These are phyloP conservation scores for Macrophomina pseudophaseolina DNA, from an alignment of 2,329 filamentous ascomycete species.

Conservation along the genomic window DNA sequence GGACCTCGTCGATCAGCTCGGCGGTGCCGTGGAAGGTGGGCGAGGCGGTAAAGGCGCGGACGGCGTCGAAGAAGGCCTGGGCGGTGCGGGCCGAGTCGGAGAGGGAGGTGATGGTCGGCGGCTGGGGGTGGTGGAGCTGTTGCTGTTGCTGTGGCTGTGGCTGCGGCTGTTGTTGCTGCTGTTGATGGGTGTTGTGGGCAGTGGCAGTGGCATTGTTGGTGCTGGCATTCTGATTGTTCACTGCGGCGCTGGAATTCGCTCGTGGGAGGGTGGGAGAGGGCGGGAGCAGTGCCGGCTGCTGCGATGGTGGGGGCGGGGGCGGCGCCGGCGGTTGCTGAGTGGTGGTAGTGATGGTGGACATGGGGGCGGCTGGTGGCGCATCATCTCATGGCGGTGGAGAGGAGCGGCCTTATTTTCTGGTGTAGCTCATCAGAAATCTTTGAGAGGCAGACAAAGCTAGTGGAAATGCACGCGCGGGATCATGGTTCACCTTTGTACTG, in stretches of 20 bases:
- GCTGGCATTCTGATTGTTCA: background rate
- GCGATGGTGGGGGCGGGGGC: background rate
- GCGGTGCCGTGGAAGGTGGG: constrained; percentile 16
- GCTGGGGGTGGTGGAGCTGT: too few relatives aligned
- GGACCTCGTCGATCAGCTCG: constrained; percentile 20
- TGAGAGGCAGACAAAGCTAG: background rate
- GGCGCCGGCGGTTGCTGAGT: background rate
- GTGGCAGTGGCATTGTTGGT: background rate
- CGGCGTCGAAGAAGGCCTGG: constrained; percentile 9
- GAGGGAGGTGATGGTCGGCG: constrained; percentile 5
- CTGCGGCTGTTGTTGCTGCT: background rate
- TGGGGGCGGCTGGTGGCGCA: background rate
- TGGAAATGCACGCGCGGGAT: background rate
- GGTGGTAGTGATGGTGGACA: background rate
- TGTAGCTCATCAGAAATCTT: too few relatives aligned
- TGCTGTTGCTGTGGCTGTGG: too few relatives aligned
- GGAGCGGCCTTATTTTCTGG: background rate
- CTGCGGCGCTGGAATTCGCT: constrained; percentile 11
- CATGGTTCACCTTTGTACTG: background rate
- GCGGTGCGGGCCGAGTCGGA: constrained; percentile 19
- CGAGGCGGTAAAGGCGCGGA: background rate
- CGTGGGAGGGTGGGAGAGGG: background rate
- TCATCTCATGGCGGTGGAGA: background rate
- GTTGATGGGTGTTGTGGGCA: background rate
- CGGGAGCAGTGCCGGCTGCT: background rate